Percentiles rank a stretch among this genome's conserved stretches.
Evolutionary conservation across 495 filamentous ascomycete genomes (phyloP).

Genomic region (Talaromyces liani): DNA sequence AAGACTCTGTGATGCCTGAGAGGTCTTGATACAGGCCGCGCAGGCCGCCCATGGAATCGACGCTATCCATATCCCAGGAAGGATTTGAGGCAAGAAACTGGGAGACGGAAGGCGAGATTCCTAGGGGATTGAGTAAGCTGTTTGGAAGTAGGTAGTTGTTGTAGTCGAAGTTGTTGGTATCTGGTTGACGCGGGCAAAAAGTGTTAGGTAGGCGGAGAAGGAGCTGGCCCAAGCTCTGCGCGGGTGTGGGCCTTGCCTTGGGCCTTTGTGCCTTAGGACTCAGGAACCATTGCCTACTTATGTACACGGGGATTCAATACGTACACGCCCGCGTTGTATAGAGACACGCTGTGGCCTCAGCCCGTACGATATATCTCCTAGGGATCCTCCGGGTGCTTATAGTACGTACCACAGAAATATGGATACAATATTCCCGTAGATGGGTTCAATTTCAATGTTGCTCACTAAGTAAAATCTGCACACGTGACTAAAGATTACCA

Average conservation of each 20-base stretch:
- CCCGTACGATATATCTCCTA: no score
- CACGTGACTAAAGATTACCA: no score
- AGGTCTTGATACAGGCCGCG: conserved; percentile 75
- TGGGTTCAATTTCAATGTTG: no score
- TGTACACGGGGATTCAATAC: no score
- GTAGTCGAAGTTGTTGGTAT: not conserved
- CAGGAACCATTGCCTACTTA: not conserved
- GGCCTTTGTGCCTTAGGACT: not conserved
- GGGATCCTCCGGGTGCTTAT: no score
- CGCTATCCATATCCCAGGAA: conserved; percentile 52
- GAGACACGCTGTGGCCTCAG: no score
- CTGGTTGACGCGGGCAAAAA: conserved; percentile 6
- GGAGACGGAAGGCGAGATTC: no score
- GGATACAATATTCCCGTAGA: no score
- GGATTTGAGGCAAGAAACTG: not conserved
- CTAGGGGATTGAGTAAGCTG: not conserved
- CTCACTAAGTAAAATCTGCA: no score
- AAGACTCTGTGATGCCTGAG: conserved; percentile 53
- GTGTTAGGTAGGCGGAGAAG: conserved; percentile 4
- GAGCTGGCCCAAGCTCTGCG: not conserved
- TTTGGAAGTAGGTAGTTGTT: not conserved
- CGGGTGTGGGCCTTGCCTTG: not conserved
- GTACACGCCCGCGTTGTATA: no score
- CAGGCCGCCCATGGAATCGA: conserved; percentile 57
- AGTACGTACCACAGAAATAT: no score